Evolutionary conservation across 2,329 filamentous ascomycete species (phyloP).

Genomic region (Fusarium falciforme): DNA sequence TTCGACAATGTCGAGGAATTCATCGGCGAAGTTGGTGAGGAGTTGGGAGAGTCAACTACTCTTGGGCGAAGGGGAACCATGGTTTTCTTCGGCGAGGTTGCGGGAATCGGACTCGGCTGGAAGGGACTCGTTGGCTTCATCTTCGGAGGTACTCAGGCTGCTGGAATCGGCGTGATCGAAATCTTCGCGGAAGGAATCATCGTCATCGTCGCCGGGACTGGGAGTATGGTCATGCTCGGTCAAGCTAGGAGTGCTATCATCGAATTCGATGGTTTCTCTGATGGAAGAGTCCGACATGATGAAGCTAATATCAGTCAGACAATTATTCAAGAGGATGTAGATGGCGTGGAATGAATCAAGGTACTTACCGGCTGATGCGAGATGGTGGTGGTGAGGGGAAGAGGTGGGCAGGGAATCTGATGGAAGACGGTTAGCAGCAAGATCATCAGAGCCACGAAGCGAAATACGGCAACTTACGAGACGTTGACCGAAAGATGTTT

Average conservation of each 20-base stretch:
- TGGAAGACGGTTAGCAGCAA: neutral
- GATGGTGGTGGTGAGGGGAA: neutral
- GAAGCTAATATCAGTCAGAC: neutral
- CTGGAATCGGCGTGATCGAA: neutral
- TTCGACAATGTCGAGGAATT: neutral
- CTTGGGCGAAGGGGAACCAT: neutral
- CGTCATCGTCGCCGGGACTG: neutral
- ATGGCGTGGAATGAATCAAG: neutral
- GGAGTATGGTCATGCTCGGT: neutral
- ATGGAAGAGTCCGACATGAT: neutral
- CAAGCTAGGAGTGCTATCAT: neutral
- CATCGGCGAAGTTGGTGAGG: neutral
- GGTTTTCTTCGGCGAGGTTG: neutral
- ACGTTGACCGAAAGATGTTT: neutral
- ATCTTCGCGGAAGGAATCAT: neutral
- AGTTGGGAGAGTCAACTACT: neutral
- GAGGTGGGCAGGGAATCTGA: neutral
- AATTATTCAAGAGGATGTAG: neutral
- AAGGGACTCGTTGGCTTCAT: neutral
- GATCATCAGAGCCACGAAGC: too few species aligned
- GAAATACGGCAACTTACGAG: neutral
- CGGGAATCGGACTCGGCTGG: neutral
- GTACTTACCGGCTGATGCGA: neutral
- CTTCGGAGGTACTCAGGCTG: neutral
- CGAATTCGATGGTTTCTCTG: neutral